Evolutionary conservation across 2,329 filamentous ascomycete genomes (phyloP).

Genomic region (Epichloe sylvatica): DNA sequence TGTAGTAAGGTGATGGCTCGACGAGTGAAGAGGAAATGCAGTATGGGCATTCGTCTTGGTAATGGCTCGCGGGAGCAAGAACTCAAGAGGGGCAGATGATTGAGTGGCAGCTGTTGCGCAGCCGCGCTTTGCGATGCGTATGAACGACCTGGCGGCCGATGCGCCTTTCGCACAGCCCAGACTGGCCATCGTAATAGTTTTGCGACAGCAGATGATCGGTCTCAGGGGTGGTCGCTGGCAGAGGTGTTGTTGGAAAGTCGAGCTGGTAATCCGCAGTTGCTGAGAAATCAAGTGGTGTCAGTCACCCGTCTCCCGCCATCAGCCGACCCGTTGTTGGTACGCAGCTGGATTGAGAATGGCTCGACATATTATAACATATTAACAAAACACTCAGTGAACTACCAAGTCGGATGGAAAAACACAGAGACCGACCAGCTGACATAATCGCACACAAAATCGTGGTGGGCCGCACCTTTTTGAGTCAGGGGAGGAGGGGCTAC

Average conservation of each 20-base stretch:
- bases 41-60: not conserved
- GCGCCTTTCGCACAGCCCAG: slow-evolving; percentile 24
- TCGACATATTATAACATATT: no score
- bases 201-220: not conserved
- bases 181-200: slow-evolving; percentile 14
- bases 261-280: not conserved
- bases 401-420: slow-evolving; percentile 1
- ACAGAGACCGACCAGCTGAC: slow-evolving; percentile 3
- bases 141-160: slow-evolving; percentile 25
- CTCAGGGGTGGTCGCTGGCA: not conserved
- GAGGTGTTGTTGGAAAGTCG: not conserved
- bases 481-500: not conserved
- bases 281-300: slow-evolving; percentile 7
- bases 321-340: not conserved
- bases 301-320: not conserved
- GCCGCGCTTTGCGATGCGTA: slow-evolving; percentile 26
- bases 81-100: slow-evolving; percentile 20
- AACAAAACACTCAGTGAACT: no score
- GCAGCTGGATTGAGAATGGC: no score
- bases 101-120: slow-evolving; percentile 15
- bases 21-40: not conserved
- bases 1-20: not conserved
- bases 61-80: slow-evolving; percentile 24
- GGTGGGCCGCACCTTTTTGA: not conserved
- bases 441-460: slow-evolving; percentile 5